Percentiles rank a stretch among this genome's conserved stretches.
phyloP scores from a whole-genome alignment of 257 asterid species.

The Verbena officinalis region DNA sequence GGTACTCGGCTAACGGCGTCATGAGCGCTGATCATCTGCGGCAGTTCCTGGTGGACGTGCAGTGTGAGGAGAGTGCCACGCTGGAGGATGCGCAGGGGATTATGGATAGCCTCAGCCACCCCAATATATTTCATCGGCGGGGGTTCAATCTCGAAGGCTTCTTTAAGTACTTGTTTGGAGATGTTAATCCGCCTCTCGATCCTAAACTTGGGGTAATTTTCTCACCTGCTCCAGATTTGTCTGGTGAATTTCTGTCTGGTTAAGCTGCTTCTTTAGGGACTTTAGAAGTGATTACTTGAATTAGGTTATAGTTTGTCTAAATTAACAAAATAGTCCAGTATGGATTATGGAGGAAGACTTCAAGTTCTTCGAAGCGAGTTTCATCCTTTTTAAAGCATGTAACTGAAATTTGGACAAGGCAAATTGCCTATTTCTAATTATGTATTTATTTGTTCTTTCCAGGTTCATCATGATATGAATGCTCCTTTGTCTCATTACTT shows the following conservation, averaged over 20 bases:
- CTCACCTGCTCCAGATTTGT: neutral
- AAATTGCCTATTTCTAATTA: neutral
- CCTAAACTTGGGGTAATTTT: slow-evolving; percentile 46
- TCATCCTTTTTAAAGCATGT: neutral
- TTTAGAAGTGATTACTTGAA: neutral
- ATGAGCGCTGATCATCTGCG: slow-evolving; percentile 46
- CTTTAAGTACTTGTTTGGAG: slow-evolving; percentile 54
- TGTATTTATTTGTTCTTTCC: slow-evolving; percentile 28
- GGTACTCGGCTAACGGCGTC: slow-evolving; percentile 51
- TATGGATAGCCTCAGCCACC: slow-evolving; percentile 42
- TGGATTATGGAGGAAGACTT: neutral
- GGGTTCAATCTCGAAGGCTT: slow-evolving; percentile 50
- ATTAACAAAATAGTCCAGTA: no score
- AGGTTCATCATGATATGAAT: slow-evolving; percentile 77
- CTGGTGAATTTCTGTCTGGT: neutral
- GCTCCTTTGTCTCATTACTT: slow-evolving; percentile 70
- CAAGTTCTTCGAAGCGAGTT: slow-evolving; percentile 7
- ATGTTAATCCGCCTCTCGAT: slow-evolving; percentile 46
- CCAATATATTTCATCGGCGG: slow-evolving; percentile 45
- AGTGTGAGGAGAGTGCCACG: slow-evolving; percentile 51
- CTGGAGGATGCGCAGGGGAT: slow-evolving; percentile 48
- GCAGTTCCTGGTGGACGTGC: slow-evolving; percentile 49
- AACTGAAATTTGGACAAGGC: neutral
- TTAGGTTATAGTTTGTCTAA: neutral
- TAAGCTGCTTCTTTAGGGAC: neutral